Conservation (phyloP, 306 rosid species). For the Quercus cerris region DNA sequence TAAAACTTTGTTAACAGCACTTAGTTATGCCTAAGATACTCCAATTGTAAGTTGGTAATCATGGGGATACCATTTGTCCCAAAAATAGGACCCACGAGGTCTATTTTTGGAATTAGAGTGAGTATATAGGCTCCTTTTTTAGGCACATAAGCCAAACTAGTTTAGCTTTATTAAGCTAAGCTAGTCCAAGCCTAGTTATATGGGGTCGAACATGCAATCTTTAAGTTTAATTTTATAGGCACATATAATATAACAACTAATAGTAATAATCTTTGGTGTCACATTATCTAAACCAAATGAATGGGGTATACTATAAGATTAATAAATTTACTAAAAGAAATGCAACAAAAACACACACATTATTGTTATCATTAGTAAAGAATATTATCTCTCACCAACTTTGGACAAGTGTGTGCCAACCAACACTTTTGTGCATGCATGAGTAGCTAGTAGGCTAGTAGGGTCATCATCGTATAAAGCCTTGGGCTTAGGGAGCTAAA, state of each 20-base stretch:
- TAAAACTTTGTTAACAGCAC: constrained; percentile 34
- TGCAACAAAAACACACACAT: too few species aligned
- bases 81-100: constrained; percentile 45
- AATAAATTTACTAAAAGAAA: too few species aligned
- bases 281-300: not conserved
- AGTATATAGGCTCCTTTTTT: constrained; percentile 9
- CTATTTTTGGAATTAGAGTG: not conserved
- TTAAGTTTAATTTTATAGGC: not conserved
- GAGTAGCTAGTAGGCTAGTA: not conserved
- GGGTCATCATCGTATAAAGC: constrained; percentile 10
- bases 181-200: not conserved
- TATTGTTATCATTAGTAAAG: too few species aligned
- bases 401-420: not conserved
- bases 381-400: not conserved
- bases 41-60: constrained; percentile 58
- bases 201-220: not conserved
- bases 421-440: not conserved
- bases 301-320: too few species aligned
- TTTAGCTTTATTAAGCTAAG: not conserved
- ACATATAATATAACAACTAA: not conserved
- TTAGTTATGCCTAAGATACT: constrained; percentile 37
- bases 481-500: constrained; percentile 22
- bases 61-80: constrained; percentile 82
- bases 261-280: not conserved
- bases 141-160: constrained; percentile 22